Percentiles rank a stretch among this genome's conserved stretches.
Conservation (phyloP, 1,139 yeast genomes). For the Protomyces gravidus region DNA sequence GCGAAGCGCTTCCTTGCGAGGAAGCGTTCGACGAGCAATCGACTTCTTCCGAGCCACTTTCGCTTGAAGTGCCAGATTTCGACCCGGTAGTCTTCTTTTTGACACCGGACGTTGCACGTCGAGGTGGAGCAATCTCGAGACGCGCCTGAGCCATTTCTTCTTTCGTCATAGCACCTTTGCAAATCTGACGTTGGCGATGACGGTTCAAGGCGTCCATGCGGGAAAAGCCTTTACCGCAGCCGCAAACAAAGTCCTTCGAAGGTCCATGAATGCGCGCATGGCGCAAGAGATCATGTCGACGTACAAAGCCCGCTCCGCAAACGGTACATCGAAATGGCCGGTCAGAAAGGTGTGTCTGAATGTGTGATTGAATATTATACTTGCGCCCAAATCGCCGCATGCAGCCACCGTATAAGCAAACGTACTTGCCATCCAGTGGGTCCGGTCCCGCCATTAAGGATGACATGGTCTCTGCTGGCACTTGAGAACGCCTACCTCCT, state of each 20-base stretch:
- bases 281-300: constrained; percentile 89
- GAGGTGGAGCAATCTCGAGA: not conserved
- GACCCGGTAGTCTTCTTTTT: not conserved
- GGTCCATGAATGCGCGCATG: constrained; percentile 79
- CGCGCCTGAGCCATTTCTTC: constrained; percentile 1
- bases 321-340: constrained; percentile 69
- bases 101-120: not conserved
- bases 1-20: not conserved
- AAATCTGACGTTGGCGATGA: constrained; percentile 74
- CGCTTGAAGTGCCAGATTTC: not conserved
- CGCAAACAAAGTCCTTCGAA: constrained; percentile 69
- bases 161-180: constrained; percentile 48
- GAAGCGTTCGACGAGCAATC: not conserved
- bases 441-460: constrained; percentile 55
- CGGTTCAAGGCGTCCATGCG: constrained; percentile 82
- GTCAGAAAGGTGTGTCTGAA: constrained; percentile 93
- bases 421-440: constrained; percentile 56
- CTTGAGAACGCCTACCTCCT: constrained; percentile 26
- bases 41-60: not conserved
- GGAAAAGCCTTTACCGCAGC: constrained; percentile 88
- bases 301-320: constrained; percentile 63
- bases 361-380: constrained; percentile 93
- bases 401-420: constrained; percentile 74
- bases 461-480: constrained; percentile 33
- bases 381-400: constrained; percentile 80